Percentiles rank a stretch among this genome's conserved stretches.
These are phyloP conservation scores for Steccherinum ochraceum DNA, from an alignment of 768 basidiomycete genomes.

Conservation along the genomic window DNA sequence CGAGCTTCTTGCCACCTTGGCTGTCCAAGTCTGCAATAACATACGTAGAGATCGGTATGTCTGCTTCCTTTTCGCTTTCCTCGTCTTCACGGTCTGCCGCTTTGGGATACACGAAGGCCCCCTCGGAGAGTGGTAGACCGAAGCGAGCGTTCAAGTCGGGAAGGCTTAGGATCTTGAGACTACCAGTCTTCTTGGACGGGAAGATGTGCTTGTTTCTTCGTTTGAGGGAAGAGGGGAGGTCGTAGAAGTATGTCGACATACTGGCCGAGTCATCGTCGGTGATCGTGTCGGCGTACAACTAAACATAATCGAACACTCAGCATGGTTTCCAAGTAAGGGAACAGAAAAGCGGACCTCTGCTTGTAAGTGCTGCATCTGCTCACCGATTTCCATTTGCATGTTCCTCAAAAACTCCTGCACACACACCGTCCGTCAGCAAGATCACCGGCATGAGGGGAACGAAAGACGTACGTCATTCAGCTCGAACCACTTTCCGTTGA, in stretches of 20 bases:
- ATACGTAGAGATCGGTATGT: conserved; percentile 44
- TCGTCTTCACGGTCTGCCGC: neutral
- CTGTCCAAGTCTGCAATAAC: conserved; percentile 78
- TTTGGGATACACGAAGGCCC: conserved; percentile 64
- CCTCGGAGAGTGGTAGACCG: conserved; percentile 33
- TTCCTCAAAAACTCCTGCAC: conserved; percentile 56
- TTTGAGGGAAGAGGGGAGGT: conserved; percentile 64
- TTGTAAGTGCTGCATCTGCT: conserved; percentile 65
- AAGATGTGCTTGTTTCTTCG: conserved; percentile 76
- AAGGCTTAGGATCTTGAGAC: conserved; percentile 48
- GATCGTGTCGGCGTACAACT: conserved; percentile 54
- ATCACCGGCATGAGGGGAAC: neutral
- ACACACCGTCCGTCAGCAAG: conserved; percentile 1
- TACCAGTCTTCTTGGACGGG: conserved; percentile 38
- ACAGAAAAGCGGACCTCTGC: conserved; percentile 46
- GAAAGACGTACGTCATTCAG: conserved; percentile 56
- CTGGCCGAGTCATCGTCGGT: conserved; percentile 44
- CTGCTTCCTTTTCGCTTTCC: conserved; percentile 4
- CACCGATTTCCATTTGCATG: conserved; percentile 52
- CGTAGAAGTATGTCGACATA: conserved; percentile 81
- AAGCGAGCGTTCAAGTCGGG: conserved; percentile 45
- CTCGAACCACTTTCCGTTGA: conserved; percentile 80
- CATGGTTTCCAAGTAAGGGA: conserved; percentile 6
- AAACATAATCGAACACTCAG: conserved; percentile 15
- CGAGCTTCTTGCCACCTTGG: conserved; percentile 46